phyloP scores from a whole-genome alignment of 1,284 basidiomycete species.

The Cutaneotrichosporon cutaneum region DNA sequence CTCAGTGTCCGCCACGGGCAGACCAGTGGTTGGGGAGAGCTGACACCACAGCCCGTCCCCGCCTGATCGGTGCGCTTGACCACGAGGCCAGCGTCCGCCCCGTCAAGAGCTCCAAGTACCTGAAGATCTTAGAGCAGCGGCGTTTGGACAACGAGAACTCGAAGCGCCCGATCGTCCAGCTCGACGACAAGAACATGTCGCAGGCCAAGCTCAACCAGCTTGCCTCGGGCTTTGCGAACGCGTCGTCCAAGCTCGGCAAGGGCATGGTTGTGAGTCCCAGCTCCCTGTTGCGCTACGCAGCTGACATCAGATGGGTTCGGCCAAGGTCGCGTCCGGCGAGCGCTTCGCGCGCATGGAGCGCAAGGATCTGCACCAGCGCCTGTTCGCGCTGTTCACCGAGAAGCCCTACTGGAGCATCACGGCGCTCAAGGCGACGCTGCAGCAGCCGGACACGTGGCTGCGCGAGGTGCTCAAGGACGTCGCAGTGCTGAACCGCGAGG shows the following conservation, averaged over 20 bases:
- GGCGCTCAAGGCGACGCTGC: constrained; percentile 71
- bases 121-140: constrained; percentile 53
- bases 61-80: constrained; percentile 39
- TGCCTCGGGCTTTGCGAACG: constrained; percentile 41
- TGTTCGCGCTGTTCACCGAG: constrained; percentile 77
- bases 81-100: constrained; percentile 49
- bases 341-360: constrained; percentile 86
- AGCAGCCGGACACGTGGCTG: constrained; percentile 88
- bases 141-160: constrained; percentile 52
- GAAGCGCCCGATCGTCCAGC: constrained; percentile 53
- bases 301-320: constrained; percentile 36
- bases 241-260: constrained; percentile 37
- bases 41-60: constrained; percentile 25
- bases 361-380: constrained; percentile 77
- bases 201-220: constrained; percentile 47
- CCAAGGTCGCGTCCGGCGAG: constrained; percentile 56
- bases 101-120: constrained; percentile 50
- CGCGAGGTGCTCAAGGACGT: constrained; percentile 82
- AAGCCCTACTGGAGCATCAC: constrained; percentile 81
- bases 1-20: no score
- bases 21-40: no score
- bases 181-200: constrained; percentile 46
- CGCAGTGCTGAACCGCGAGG: constrained; percentile 74
- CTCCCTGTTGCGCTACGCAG: no score
- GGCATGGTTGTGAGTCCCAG: constrained; percentile 37